Evolutionary conservation across 1,139 yeast genomes (phyloP).

Genomic region (Lodderomyces theae): DNA sequence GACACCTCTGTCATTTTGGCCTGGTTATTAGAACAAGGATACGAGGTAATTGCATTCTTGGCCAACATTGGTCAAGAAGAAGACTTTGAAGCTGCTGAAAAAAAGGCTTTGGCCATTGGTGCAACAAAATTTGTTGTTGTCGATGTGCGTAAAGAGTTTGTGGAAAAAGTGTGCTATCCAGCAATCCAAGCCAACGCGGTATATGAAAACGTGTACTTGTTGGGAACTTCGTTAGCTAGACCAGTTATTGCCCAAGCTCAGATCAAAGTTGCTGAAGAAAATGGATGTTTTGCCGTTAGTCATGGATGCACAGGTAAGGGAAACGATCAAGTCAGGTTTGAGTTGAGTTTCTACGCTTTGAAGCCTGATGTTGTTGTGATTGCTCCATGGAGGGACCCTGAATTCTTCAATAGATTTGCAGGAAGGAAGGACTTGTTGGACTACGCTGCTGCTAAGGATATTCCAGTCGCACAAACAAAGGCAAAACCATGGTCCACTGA

Average conservation of each 20-base stretch:
- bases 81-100: slow-evolving; percentile 96
- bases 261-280: slow-evolving; percentile 92
- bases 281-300: slow-evolving; percentile 97
- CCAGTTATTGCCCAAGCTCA: slow-evolving; percentile 99
- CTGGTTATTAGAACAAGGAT: slow-evolving; percentile 96
- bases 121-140: slow-evolving; percentile 92
- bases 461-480: slow-evolving; percentile 95
- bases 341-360: slow-evolving; percentile 92
- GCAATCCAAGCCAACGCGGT: slow-evolving; percentile 97
- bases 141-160: slow-evolving; percentile 91
- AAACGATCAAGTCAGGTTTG: slow-evolving; percentile 98
- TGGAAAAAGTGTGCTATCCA: slow-evolving; percentile 89
- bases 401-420: slow-evolving; percentile 89
- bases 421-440: slow-evolving; percentile 96
- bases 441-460: slow-evolving; percentile 85
- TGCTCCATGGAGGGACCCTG: slow-evolving; percentile 99
- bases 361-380: slow-evolving; percentile 95
- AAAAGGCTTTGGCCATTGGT: slow-evolving; percentile 93
- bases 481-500: slow-evolving; percentile 99
- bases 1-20: slow-evolving; percentile 97
- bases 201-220: slow-evolving; percentile 91
- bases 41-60: slow-evolving; percentile 96
- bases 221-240: slow-evolving; percentile 97
- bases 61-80: slow-evolving; percentile 99
- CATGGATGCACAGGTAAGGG: slow-evolving; percentile 99